These are phyloP conservation scores for Fusarium compactum DNA, from an alignment of 2,329 filamentous ascomycete species.

Conservation along the genomic window DNA sequence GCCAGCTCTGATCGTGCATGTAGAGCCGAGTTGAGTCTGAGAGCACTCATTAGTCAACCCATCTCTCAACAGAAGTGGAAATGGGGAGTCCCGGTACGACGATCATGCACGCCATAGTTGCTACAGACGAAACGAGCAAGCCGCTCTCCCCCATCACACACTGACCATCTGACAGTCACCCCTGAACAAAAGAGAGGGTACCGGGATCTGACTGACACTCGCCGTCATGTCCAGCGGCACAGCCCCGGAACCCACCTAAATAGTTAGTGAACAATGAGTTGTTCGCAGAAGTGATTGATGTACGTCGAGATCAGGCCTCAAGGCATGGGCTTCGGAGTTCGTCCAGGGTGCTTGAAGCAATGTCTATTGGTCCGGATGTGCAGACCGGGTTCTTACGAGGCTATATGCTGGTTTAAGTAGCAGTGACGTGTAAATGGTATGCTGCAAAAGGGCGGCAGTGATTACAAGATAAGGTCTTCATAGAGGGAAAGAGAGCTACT, in stretches of 20 bases:
- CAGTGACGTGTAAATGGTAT: background rate
- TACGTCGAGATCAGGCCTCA: background rate
- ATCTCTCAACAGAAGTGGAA: slow-evolving; percentile 3
- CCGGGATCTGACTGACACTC: background rate
- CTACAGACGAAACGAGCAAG: slow-evolving; percentile 16
- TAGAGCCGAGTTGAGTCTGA: background rate
- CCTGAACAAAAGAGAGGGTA: slow-evolving; percentile 13
- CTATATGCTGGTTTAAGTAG: background rate
- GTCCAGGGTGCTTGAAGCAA: background rate
- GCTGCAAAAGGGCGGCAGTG: background rate
- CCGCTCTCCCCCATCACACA: slow-evolving; percentile 5
- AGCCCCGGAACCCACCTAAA: background rate
- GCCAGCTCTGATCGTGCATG: slow-evolving; percentile 27
- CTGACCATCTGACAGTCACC: slow-evolving; percentile 3
- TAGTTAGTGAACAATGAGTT: background rate
- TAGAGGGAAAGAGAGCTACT: background rate
- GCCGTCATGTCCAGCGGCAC: background rate
- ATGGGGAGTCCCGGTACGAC: background rate
- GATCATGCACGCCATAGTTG: slow-evolving; percentile 37
- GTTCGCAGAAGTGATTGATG: background rate
- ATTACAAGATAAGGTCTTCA: background rate
- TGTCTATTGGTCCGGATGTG: slow-evolving; percentile 12
- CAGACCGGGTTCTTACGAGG: background rate
- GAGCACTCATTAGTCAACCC: slow-evolving; percentile 1
- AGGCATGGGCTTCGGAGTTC: background rate